Evolutionary conservation across 1,139 yeast genomes (phyloP).

Genomic region (Yamadazyma conglobata): DNA sequence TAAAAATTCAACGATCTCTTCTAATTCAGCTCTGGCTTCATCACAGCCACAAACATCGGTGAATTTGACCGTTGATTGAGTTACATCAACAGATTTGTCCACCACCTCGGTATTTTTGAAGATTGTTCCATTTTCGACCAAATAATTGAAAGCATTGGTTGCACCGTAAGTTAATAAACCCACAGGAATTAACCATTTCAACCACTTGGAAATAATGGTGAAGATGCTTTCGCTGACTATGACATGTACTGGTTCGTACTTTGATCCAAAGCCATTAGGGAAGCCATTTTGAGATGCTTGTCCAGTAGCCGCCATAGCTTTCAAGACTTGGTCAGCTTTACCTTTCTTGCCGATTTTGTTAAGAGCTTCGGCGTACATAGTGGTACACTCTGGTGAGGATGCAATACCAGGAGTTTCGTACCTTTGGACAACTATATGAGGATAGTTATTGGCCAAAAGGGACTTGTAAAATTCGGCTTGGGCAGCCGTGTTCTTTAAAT

Average conservation of each 20-base stretch:
- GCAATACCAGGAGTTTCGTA: slow-evolving; percentile 92
- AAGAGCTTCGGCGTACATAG: slow-evolving; percentile 75
- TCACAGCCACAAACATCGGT: slow-evolving; percentile 97
- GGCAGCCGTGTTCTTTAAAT: slow-evolving; percentile 58
- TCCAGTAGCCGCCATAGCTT: slow-evolving; percentile 22
- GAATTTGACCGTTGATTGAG: slow-evolving; percentile 83
- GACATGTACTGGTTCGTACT: slow-evolving; percentile 82
- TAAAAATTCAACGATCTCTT: slow-evolving; percentile 93
- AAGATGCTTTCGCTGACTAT: slow-evolving; percentile 80
- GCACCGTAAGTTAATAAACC: slow-evolving; percentile 73
- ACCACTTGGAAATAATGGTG: slow-evolving; percentile 78
- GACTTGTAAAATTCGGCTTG: slow-evolving; percentile 83
- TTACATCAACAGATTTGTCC: slow-evolving; percentile 77
- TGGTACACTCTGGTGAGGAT: slow-evolving; percentile 70
- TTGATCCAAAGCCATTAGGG: slow-evolving; percentile 45
- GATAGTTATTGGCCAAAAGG: slow-evolving; percentile 74
- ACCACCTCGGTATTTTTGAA: slow-evolving; percentile 73
- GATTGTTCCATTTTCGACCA: slow-evolving; percentile 82
- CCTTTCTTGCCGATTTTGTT: slow-evolving; percentile 71
- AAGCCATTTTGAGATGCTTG: slow-evolving; percentile 18
- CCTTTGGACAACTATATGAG: slow-evolving; percentile 88
- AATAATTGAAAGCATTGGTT: slow-evolving; percentile 68
- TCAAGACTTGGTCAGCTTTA: slow-evolving; percentile 65
- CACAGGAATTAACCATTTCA: slow-evolving; percentile 83
- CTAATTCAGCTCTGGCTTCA: slow-evolving; percentile 95